Base-by-base conservation (phyloP, 805 yeast genomes). In the Wickerhamiella alocasiicola region DNA sequence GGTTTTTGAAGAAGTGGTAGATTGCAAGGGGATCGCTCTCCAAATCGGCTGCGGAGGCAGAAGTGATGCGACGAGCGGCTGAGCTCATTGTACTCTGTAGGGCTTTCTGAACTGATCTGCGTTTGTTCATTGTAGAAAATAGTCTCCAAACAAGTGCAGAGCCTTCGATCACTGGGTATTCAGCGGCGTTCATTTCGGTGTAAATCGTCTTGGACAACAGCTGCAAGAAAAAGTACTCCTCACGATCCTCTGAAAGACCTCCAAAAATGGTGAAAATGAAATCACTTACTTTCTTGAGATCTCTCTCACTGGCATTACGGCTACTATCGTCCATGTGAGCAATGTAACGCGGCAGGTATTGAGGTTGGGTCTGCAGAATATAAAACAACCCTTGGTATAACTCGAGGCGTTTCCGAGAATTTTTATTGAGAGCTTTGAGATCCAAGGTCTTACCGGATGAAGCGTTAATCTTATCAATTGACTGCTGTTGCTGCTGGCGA, bases 331-430 rank as follows among this genome's bases (percentile, higher is more conserved):
- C 13, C 34, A 16, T 30, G 18, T 37, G 29, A 46, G 51, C 45
- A 29, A 63, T 56, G 42, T 74, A 71, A 26, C 83, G 57, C 2
- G 76, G 66, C 54, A 87, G 67, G 52, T 88, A 88, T 1, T 59
- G 56, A 0, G 94, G 81, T 51, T 82, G 83, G 0, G 94, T 81
- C 56, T 91, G 97, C 32, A 91, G 58, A 19, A 88, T 61, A 53
- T 79, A 91, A 49, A 91, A 77, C 39, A 88, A 54, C 17, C 81
- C 79, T 50, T 79, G 95, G 57, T 80, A 81, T 1, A 74, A 58
- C 45, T 78, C 85, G 38, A 76, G 64, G 44, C 82, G 66, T 24
- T 60, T 54, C 21, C 68, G 52, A 5, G 66, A 54, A 3, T 62
- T 39, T 49, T 63, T 63, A 44, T 57, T 61, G 23, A 65, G 54